These are phyloP conservation scores for Peronospora farinosa DNA, from an alignment of 352 stramenopile genomes.

Conservation along the genomic window DNA sequence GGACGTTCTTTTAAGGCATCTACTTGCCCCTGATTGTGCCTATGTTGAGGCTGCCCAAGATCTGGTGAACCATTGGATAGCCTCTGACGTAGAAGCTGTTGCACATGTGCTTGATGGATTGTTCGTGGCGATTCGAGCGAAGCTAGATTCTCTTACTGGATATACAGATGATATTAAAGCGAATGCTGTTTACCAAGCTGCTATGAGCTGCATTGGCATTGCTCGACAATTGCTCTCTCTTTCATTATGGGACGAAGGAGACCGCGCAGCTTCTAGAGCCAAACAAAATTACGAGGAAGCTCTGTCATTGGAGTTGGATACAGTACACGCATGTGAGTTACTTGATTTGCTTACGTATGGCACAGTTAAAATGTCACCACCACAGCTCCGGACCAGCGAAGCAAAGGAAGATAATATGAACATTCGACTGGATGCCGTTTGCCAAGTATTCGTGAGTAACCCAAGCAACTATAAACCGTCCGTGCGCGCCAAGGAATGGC, in stretches of 20 bases:
- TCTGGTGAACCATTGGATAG: conserved; percentile 49
- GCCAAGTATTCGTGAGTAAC: conserved; percentile 55
- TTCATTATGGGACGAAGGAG: conserved; percentile 26
- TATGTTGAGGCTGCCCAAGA: conserved; percentile 31
- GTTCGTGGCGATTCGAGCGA: conserved; percentile 26
- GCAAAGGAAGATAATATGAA: conserved; percentile 7
- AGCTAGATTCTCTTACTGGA: conserved; percentile 30
- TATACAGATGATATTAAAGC: conserved; percentile 28
- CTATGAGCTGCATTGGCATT: conserved; percentile 31
- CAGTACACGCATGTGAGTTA: conserved; percentile 41
- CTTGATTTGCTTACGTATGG: conserved; percentile 56
- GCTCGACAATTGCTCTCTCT: conserved; percentile 30
- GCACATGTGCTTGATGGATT: conserved; percentile 42
- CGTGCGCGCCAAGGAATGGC: conserved; percentile 36
- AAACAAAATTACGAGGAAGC: conserved; percentile 29
- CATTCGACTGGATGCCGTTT: conserved; percentile 37
- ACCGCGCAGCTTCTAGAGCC: conserved; percentile 7
- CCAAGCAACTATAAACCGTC: conserved; percentile 60
- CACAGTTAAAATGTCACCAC: conserved; percentile 35
- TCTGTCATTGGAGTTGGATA: conserved; percentile 28
- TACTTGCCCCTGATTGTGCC: conserved; percentile 30
- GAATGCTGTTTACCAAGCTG: conserved; percentile 25
- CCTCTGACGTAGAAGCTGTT: conserved; percentile 35
- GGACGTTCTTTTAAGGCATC: conserved; percentile 43
- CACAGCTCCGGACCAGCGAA: conserved; percentile 22